These are phyloP conservation scores for Didymella glomerata DNA, from an alignment of 2,329 filamentous ascomycete species.

Conservation along the genomic window DNA sequence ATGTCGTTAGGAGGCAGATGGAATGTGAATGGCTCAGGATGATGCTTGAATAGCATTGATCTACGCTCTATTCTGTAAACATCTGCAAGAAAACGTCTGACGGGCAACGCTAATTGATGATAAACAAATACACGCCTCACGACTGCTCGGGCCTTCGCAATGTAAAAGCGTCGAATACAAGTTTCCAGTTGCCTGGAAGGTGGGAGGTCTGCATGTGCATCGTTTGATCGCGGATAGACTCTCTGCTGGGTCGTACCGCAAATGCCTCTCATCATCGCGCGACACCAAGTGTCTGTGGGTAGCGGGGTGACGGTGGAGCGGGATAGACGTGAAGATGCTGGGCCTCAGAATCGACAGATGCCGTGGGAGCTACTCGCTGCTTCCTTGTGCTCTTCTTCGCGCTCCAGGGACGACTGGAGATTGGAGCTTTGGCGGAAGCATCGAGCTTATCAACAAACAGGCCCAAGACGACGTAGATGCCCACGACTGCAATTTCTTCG, in stretches of 20 bases:
- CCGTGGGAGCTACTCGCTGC: background rate
- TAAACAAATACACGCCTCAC: too few relatives aligned
- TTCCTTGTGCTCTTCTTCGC: background rate
- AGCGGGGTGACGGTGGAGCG: background rate
- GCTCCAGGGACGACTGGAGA: constrained; percentile 5
- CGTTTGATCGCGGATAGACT: too few relatives aligned
- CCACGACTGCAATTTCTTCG: constrained; percentile 34
- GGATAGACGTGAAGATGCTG: background rate
- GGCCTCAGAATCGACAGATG: background rate
- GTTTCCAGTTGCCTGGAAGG: too few relatives aligned
- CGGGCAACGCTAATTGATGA: too few relatives aligned
- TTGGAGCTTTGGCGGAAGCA: constrained; percentile 1
- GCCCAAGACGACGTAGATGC: constrained; percentile 28
- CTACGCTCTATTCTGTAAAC: too few relatives aligned
- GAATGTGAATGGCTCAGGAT: too few relatives aligned
- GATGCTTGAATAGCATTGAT: too few relatives aligned
- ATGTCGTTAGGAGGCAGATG: too few relatives aligned
- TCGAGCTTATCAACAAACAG: constrained; percentile 23
- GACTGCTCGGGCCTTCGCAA: too few relatives aligned
- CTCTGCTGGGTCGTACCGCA: background rate
- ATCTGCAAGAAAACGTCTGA: too few relatives aligned
- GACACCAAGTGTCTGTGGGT: background rate
- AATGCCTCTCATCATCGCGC: background rate
- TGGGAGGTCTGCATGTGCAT: too few relatives aligned
- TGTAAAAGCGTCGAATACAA: too few relatives aligned